Base-by-base conservation (phyloP, 306 rosid species). In the Cucumis melo region DNA sequence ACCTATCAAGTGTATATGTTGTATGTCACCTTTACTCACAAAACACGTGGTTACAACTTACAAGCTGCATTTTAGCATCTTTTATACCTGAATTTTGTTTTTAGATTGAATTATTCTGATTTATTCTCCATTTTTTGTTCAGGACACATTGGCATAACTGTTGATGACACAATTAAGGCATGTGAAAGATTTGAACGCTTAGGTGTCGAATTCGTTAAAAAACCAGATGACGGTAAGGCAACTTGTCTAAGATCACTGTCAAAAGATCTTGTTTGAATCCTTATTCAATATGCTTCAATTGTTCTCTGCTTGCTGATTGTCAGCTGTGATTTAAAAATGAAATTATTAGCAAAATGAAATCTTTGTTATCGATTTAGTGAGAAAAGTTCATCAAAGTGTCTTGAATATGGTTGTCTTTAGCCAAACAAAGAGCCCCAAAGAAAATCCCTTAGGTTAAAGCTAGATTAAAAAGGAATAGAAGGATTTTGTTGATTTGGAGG, bases 91-190 rank as follows among this genome's bases (percentile, higher is more conserved):
- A 61, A n/a, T 55, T n/a, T 34, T 36, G 56, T 75, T 75, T 75
- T 34, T 57, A 8, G 13, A 54, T 56, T 55, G 58, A 2, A 27
- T 34, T 36, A 15, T 75, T 11, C 32, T 41, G 27, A 63, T 34
- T 63, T 39, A 24, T 66, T 62, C 21, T 24, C 54, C 48, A 42
- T 76, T 81, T 81, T 34, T 55, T 68, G 34, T 61, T 53, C 80
- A 94, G 97, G 99, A 66, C 99, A 94, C 77, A 94, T 94, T 81
- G 97, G 99, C 74, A 74, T 92, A 77, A 92, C 99, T 11, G 97
- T 94, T 80, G 96, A 94, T 83, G 99, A 94, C 86, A 92, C 97
- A 44, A 59, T 76, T 80, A 90, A 92, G 91, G 96, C 96, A 51
- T 90, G 96, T 80, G 97, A 94, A 85, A 87, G 99, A 85, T 92